A percentile compares a stretch with the other conserved stretches of the same genome.
Conservation (phyloP, 495 filamentous ascomycete genomes). For the Penicillium crystallinum region DNA sequence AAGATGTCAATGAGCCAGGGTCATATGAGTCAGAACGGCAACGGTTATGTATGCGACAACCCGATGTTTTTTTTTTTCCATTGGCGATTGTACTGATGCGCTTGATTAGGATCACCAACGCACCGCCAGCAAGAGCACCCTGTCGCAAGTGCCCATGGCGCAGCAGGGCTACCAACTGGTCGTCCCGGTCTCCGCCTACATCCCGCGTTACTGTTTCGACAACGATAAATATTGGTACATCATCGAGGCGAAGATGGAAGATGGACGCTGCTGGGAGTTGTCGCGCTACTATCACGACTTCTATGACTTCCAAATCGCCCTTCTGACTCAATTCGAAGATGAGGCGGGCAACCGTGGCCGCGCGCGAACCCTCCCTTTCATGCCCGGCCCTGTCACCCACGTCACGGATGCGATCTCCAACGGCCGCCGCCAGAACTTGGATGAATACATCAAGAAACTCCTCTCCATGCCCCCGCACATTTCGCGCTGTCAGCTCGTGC, state of each 20-base stretch:
- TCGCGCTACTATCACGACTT: conserved; percentile 96
- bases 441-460: conserved; percentile 91
- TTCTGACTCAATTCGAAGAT: conserved; percentile 87
- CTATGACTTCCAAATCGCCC: conserved; percentile 96
- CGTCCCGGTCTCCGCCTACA: conserved; percentile 69
- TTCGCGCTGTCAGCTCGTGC: conserved; percentile 72
- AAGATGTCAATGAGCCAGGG: conserved; percentile 61
- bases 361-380: conserved; percentile 85
- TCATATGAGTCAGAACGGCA: conserved; percentile 40
- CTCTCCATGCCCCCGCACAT: conserved; percentile 80
- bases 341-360: conserved; percentile 80
- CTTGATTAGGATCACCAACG: conserved; percentile 40
- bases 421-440: conserved; percentile 81
- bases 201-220: conserved; percentile 92
- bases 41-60: conserved; percentile 39
- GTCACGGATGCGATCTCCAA: conserved; percentile 97
- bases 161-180: conserved; percentile 34
- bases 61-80: background rate
- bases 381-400: conserved; percentile 96
- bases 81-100: background rate
- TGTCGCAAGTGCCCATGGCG: conserved; percentile 24
- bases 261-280: conserved; percentile 87
- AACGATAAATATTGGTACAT: conserved; percentile 99
- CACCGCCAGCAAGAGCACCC: conserved; percentile 40
- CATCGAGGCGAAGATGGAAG: conserved; percentile 85